phyloP scores from a whole-genome alignment of 352 stramenopile species.

The Sclerospora graminicola region DNA sequence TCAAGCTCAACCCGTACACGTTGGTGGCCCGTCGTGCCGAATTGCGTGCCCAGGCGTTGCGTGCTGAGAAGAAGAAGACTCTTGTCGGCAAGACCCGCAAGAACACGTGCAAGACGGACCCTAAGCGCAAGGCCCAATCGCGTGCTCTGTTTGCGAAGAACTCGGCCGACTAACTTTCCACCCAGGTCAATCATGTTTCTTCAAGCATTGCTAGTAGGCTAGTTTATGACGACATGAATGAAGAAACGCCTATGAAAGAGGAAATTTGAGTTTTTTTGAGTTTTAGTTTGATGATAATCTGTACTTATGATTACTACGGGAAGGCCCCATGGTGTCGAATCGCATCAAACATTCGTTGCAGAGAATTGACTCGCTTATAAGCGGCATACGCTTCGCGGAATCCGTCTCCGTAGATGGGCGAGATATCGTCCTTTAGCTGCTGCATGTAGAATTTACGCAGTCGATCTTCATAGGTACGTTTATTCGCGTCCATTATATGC shows the following conservation, averaged over 20 bases:
- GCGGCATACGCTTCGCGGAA: conserved; percentile 50
- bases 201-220: not conserved
- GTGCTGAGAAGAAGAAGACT: conserved; percentile 85
- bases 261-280: no score
- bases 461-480: conserved; percentile 24
- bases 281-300: no score
- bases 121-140: conserved; percentile 67
- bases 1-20: conserved; percentile 96
- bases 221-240: conserved; percentile 1
- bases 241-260: conserved; percentile 17
- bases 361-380: conserved; percentile 54
- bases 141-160: conserved; percentile 77
- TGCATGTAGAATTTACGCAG: conserved; percentile 59
- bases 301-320: conserved; percentile 16
- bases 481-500: conserved; percentile 36
- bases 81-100: conserved; percentile 74
- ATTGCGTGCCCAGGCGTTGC: conserved; percentile 74
- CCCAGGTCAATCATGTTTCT: no score
- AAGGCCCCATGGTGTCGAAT: conserved; percentile 38
- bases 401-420: conserved; percentile 52
- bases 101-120: conserved; percentile 73
- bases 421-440: conserved; percentile 50
- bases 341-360: conserved; percentile 55
- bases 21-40: conserved; percentile 87
- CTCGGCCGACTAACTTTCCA: conserved; percentile 74